Percentiles rank a stretch among this genome's conserved stretches.
Conservation (phyloP, 768 basidiomycete genomes). For the Dioszegia crocea region DNA sequence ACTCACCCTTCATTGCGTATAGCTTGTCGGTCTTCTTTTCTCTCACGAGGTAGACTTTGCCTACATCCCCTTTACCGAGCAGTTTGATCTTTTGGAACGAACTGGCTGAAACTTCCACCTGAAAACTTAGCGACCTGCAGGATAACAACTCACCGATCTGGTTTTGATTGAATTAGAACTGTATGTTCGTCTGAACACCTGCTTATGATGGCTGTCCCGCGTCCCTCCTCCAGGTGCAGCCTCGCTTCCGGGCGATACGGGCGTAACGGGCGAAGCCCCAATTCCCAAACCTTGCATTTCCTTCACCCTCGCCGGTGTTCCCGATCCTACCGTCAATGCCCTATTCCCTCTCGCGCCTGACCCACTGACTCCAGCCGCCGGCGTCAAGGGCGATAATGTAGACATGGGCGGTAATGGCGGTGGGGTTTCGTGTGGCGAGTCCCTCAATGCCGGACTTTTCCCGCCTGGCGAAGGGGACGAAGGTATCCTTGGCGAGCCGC, state of each 20-base stretch:
- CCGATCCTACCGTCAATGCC: conserved; percentile 5
- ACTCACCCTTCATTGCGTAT: conserved; percentile 97
- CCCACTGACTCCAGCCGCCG: neutral
- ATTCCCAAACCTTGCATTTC: conserved; percentile 6
- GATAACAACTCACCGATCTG: conserved; percentile 60
- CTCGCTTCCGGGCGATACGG: neutral
- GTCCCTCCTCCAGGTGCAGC: neutral
- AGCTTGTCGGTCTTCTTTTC: conserved; percentile 97
- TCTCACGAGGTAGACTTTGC: conserved; percentile 93
- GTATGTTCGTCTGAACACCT: conserved; percentile 83
- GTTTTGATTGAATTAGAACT: conserved; percentile 97
- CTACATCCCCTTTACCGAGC: conserved; percentile 98
- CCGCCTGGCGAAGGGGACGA: neutral
- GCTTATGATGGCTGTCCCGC: conserved; percentile 38
- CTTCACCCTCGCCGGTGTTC: neutral
- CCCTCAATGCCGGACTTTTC: neutral
- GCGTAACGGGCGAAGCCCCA: neutral
- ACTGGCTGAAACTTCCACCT: conserved; percentile 91
- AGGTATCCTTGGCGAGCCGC: neutral
- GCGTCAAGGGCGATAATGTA: neutral
- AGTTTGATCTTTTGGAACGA: conserved; percentile 96
- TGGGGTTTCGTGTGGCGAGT: neutral
- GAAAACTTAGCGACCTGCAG: neutral
- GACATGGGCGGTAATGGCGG: no score
- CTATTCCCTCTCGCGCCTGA: neutral